phyloP scores from a whole-genome alignment of 129 eudicot species.

The Gnaphalium uliginosum region DNA sequence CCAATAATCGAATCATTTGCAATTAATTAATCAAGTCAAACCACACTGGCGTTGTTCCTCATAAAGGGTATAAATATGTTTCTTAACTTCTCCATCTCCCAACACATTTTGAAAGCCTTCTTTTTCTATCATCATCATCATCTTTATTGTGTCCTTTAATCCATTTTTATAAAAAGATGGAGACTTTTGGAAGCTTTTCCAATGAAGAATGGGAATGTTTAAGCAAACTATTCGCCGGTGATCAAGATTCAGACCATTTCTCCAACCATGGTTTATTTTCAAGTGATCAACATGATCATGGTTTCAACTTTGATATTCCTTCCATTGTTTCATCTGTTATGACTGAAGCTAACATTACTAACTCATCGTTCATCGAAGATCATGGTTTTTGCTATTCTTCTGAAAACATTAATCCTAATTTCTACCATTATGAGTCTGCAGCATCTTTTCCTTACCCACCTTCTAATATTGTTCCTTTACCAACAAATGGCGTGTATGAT shows the following conservation, averaged over 20 bases:
- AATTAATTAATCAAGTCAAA: slow-evolving; percentile 52
- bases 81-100: slow-evolving; percentile 29
- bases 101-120: slow-evolving; percentile 23
- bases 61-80: slow-evolving; percentile 46
- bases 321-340: slow-evolving; percentile 7
- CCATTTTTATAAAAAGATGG: slow-evolving; percentile 43
- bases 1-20: slow-evolving; percentile 37
- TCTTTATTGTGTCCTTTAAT: slow-evolving; percentile 1
- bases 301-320: slow-evolving; percentile 41
- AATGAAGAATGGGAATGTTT: slow-evolving; percentile 81
- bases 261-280: slow-evolving; percentile 27
- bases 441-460: slow-evolving; percentile 37
- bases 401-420: slow-evolving; percentile 29
- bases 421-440: slow-evolving; percentile 25
- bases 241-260: slow-evolving; percentile 44
- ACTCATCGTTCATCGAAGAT: slow-evolving; percentile 22
- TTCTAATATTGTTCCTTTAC: slow-evolving; percentile 24
- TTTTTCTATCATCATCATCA: neutral
- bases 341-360: slow-evolving; percentile 25
- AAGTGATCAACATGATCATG: slow-evolving; percentile 25
- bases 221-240: slow-evolving; percentile 54
- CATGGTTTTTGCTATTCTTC: slow-evolving; percentile 21
- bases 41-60: slow-evolving; percentile 35
- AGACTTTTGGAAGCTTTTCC: slow-evolving; percentile 53
- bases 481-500: slow-evolving; percentile 28